phyloP scores from a whole-genome alignment of 495 filamentous ascomycete species.

The Aspergillus cavernicola region DNA sequence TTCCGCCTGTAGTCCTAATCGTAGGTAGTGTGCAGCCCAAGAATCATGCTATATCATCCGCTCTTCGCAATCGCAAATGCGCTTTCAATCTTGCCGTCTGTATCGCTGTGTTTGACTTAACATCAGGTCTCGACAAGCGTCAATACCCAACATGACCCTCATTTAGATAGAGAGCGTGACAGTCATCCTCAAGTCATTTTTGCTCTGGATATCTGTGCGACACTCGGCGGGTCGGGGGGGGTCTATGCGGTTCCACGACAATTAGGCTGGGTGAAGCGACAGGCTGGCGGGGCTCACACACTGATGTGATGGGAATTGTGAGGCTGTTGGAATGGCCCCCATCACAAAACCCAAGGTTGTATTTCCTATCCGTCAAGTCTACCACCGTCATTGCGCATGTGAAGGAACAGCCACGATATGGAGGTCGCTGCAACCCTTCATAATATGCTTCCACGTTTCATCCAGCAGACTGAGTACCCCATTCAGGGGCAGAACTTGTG shows the following conservation, averaged over 20 bases:
- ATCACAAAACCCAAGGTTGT: slow-evolving; percentile 4
- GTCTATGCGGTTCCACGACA: slow-evolving; percentile 16
- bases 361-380: slow-evolving; percentile 7
- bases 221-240: slow-evolving; percentile 8
- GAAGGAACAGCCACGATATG: slow-evolving; percentile 1
- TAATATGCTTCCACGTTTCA: not conserved
- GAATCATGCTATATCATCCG: too few species aligned
- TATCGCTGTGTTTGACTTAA: not conserved
- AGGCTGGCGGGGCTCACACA: slow-evolving; percentile 6
- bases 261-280: slow-evolving; percentile 11
- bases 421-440: slow-evolving; percentile 7
- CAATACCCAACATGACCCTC: not conserved
- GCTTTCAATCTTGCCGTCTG: too few species aligned
- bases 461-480: not conserved
- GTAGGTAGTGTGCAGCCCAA: too few species aligned
- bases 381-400: slow-evolving; percentile 7
- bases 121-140: not conserved
- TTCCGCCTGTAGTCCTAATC: too few species aligned
- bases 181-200: slow-evolving; percentile 8
- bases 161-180: not conserved
- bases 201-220: slow-evolving; percentile 13
- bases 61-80: too few species aligned
- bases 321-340: slow-evolving; percentile 15
- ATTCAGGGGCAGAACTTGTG: slow-evolving; percentile 3
- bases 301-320: slow-evolving; percentile 12